Evolutionary conservation across 2,329 filamentous ascomycete species (phyloP), one percentile per base, ranked within the genome.

Genomic region (Chrysoporthe austroafricana): DNA sequence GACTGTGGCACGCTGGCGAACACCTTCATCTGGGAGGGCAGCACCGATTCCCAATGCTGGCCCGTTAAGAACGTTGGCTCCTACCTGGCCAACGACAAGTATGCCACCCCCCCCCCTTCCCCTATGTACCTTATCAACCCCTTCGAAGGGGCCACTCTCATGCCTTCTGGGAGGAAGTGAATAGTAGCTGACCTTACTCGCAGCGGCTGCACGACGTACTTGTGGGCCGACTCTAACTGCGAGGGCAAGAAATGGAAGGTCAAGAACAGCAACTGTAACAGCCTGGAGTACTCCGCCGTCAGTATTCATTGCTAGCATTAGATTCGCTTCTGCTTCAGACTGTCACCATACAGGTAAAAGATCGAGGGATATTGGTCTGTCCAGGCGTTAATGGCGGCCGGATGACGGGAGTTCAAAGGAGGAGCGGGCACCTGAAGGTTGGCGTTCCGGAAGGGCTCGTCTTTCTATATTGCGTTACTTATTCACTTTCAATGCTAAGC

Each of bases 231-330:
- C 21, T 21, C 4, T 14, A 21, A 52, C 48, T 52, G 48, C 11
- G 26, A n/a, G 9, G 48, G 48, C 21, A 6, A 52, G n/a, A 32
- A 52, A 21, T 52, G 48, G 48, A 32, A 26, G 48, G 48, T 21
- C 48, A 52, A 52, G 48, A 32, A 52, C 21, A 26, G n/a, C 48
- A 14, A 52, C n/a, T 52, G 48, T 21, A 52, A 52, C 48, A 52
- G 48, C 48, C 48, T 52, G 9, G 48, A 52, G 48, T 52, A 26
- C 5, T 32, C 48, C 21, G 21, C 48, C 21, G 21, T 52, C 21
- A 26, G n/a, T 4, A 52, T 52, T 9, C 26, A 52, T n/a, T 52
- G 48, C 21, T 52, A 52, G 48, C 21, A 21, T 3, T 18, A 48
- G 48, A 1, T 52, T 9, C 36, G 14, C 5, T 52, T 14, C 13